Percentiles rank a stretch among this genome's conserved stretches.
These are phyloP conservation scores for Fusarium piperis DNA, from an alignment of 2,329 filamentous ascomycete genomes.

Conservation along the genomic window DNA sequence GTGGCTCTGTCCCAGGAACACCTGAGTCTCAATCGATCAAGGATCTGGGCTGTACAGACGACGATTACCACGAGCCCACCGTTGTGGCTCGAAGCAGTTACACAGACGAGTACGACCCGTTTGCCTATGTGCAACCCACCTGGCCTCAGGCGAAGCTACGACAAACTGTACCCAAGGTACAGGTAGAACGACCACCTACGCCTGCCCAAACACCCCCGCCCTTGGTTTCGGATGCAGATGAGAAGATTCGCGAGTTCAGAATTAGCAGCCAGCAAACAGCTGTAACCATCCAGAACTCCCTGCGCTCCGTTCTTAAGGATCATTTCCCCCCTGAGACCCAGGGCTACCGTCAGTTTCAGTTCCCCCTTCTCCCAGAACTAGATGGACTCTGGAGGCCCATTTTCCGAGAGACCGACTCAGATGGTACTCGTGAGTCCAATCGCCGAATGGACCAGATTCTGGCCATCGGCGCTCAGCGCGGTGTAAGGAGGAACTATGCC, in stretches of 20 bases:
- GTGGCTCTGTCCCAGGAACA: slow-evolving; percentile 39
- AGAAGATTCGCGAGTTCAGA: slow-evolving; percentile 58
- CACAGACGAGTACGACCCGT: slow-evolving; percentile 59
- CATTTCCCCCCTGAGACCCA: slow-evolving; percentile 60
- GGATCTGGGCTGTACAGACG: slow-evolving; percentile 12
- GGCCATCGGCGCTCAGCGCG: slow-evolving; percentile 66
- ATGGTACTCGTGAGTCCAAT: slow-evolving; percentile 44
- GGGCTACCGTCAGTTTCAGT: slow-evolving; percentile 60
- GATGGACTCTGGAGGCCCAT: slow-evolving; percentile 64
- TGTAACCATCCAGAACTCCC: slow-evolving; percentile 65
- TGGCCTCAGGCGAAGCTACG: slow-evolving; percentile 38
- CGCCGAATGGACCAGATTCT: slow-evolving; percentile 66
- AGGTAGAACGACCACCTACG: slow-evolving; percentile 51
- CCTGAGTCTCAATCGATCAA: slow-evolving; percentile 33
- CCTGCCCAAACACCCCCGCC: slow-evolving; percentile 56
- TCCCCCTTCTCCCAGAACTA: slow-evolving; percentile 58
- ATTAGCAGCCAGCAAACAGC: slow-evolving; percentile 56
- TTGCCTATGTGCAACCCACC: slow-evolving; percentile 47
- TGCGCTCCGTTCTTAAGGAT: slow-evolving; percentile 62
- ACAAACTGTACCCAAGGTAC: slow-evolving; percentile 34
- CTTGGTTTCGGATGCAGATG: slow-evolving; percentile 42
- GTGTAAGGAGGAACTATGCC: slow-evolving; percentile 61
- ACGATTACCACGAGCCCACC: slow-evolving; percentile 21
- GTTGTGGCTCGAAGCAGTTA: slow-evolving; percentile 21
- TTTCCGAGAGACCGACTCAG: slow-evolving; percentile 52